These are phyloP conservation scores for Verticillium dahliae DNA, from an alignment of 2,329 filamentous ascomycete species.

Conservation along the genomic window DNA sequence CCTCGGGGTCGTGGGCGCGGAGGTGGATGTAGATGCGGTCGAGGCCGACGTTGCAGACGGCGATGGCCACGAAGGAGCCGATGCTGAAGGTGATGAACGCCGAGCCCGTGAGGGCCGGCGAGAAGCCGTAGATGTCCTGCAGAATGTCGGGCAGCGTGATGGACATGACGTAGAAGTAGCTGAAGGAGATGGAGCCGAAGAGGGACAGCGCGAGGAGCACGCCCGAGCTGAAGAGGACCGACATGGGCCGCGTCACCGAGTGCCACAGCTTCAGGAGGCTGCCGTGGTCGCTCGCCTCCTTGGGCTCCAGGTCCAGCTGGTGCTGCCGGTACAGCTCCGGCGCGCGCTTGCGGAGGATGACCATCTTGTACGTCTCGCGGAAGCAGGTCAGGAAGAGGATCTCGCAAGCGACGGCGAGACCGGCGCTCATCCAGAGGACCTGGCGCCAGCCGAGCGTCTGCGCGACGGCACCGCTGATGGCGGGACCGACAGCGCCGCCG, in stretches of 20 bases:
- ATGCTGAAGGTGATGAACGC: slow-evolving; percentile 49
- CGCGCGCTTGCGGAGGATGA: slow-evolving; percentile 41
- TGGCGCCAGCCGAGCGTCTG: slow-evolving; percentile 48
- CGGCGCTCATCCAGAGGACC: slow-evolving; percentile 43
- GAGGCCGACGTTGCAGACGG: slow-evolving; percentile 41
- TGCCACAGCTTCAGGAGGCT: slow-evolving; percentile 22
- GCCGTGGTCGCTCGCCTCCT: slow-evolving; percentile 15
- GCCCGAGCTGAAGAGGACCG: slow-evolving; percentile 40
- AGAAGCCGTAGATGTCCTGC: slow-evolving; percentile 38
- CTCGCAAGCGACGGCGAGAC: slow-evolving; percentile 41
- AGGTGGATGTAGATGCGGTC: slow-evolving; percentile 48
- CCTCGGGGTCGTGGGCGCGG: slow-evolving; percentile 27
- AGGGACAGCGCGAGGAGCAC: slow-evolving; percentile 45
- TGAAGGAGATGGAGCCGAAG: slow-evolving; percentile 40
- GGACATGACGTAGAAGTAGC: slow-evolving; percentile 46
- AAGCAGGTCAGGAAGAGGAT: slow-evolving; percentile 43
- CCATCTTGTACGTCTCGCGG: slow-evolving; percentile 55
- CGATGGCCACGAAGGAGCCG: slow-evolving; percentile 39
- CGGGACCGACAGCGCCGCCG: slow-evolving; percentile 51
- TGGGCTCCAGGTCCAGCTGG: slow-evolving; percentile 5
- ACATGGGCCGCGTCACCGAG: slow-evolving; percentile 37
- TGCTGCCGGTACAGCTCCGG: not conserved
- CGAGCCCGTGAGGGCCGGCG: slow-evolving; percentile 43
- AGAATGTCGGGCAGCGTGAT: slow-evolving; percentile 47
- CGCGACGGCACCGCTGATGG: slow-evolving; percentile 47